Conservation (phyloP, 2,329 filamentous ascomycete species). For the Aspergillus terreus region DNA sequence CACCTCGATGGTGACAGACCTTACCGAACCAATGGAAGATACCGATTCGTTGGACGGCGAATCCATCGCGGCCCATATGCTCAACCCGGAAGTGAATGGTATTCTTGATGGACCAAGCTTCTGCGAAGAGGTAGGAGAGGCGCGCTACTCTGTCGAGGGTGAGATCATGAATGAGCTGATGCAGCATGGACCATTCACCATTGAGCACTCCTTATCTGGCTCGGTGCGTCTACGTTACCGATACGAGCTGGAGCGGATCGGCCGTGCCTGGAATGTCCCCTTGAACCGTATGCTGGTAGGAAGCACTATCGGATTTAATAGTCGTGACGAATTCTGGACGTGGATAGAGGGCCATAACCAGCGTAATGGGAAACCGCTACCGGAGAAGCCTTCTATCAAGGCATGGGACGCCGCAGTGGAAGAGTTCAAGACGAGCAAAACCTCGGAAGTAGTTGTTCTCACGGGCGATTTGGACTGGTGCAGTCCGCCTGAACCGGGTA, state of each 20-base stretch:
- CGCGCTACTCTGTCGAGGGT: constrained; percentile 12
- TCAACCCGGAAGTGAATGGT: constrained; percentile 14
- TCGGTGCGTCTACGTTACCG: constrained; percentile 32
- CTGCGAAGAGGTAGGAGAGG: constrained; percentile 4
- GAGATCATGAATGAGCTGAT: constrained; percentile 28
- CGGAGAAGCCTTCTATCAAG: constrained; percentile 27
- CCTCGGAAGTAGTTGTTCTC: constrained; percentile 38
- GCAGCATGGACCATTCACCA: constrained; percentile 34
- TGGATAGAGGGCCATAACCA: constrained; percentile 25
- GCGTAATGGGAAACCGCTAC: constrained; percentile 20
- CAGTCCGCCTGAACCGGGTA: constrained; percentile 24
- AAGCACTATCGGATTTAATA: constrained; percentile 19
- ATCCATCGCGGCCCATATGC: constrained; percentile 21
- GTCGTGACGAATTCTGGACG: constrained; percentile 32
- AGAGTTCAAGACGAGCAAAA: constrained; percentile 29
- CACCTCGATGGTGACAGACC: constrained; percentile 20
- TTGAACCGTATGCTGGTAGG: constrained; percentile 27
- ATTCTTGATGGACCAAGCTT: constrained; percentile 5
- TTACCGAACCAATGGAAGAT: constrained; percentile 23
- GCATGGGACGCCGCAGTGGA: constrained; percentile 35
- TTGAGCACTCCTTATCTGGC: constrained; percentile 19
- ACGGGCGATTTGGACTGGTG: constrained; percentile 41
- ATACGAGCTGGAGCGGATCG: constrained; percentile 38
- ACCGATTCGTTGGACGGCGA: constrained; percentile 24
- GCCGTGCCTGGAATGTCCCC: constrained; percentile 25